Percentiles rank a stretch among this genome's conserved stretches.
phyloP scores from a whole-genome alignment of 1,284 basidiomycete species.

The Melampsora larici-populina region DNA sequence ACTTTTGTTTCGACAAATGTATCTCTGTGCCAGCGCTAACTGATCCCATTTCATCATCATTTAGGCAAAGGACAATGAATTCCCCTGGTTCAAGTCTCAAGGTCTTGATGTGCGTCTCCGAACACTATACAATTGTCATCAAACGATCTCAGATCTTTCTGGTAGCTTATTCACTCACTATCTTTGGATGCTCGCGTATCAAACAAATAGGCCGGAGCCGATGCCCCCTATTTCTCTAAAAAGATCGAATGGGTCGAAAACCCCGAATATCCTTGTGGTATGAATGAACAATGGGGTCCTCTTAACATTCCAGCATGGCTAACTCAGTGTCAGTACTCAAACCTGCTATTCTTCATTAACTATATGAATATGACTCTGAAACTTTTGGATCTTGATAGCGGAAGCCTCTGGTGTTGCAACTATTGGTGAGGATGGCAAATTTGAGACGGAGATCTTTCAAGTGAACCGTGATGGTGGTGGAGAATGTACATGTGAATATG shows the following conservation, averaged over 20 bases:
- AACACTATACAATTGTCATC: background rate
- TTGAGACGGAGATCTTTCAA: slow-evolving; percentile 35
- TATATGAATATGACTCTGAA: background rate
- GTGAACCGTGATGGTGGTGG: slow-evolving; percentile 39
- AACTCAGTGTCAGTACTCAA: slow-evolving; percentile 7
- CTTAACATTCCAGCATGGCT: slow-evolving; percentile 8
- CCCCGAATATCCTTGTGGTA: slow-evolving; percentile 20
- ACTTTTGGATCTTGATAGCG: background rate
- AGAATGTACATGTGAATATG: slow-evolving; percentile 10
- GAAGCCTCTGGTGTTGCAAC: slow-evolving; percentile 31
- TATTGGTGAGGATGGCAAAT: slow-evolving; percentile 14
- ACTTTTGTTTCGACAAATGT: background rate
- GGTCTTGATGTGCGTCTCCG: slow-evolving; percentile 9
- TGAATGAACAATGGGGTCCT: slow-evolving; percentile 12
- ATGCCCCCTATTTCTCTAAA: slow-evolving; percentile 17
- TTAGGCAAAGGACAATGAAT: slow-evolving; percentile 14
- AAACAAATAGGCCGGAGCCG: slow-evolving; percentile 16
- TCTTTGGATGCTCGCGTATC: too few relatives aligned
- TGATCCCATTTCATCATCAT: background rate
- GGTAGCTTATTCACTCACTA: too few relatives aligned
- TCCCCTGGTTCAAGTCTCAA: slow-evolving; percentile 24
- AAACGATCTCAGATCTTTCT: too few relatives aligned
- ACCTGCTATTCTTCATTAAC: background rate
- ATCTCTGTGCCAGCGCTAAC: background rate
- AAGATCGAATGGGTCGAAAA: slow-evolving; percentile 26